Evolutionary conservation across 139 green algal genomes (phyloP).

Genomic region (Microglena sp.): DNA sequence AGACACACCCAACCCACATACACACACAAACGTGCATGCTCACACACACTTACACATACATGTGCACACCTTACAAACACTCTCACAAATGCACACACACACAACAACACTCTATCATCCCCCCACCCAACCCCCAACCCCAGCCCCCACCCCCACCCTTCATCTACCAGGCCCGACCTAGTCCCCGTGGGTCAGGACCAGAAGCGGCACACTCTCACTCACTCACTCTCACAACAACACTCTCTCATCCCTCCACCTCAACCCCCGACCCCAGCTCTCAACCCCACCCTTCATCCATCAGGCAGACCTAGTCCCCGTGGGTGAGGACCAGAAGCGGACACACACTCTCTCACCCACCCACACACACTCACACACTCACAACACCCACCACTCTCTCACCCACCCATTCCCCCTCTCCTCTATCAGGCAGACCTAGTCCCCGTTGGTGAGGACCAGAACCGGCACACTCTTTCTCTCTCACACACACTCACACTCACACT

Average conservation of each 20-base stretch:
- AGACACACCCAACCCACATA: background rate
- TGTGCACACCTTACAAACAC: background rate
- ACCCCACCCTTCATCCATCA: no score
- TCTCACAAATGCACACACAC: background rate
- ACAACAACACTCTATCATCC: background rate
- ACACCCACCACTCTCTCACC: no score
- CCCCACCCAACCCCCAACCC: background rate
- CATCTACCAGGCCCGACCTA: no score
- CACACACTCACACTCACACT: no score
- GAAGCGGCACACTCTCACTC: slow-evolving; percentile 94
- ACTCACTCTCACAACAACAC: background rate
- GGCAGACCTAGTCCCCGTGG: background rate
- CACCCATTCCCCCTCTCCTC: no score
- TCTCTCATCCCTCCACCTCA: background rate
- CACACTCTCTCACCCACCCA: no score
- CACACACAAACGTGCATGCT: background rate
- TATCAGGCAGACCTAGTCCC: background rate
- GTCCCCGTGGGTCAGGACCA: slow-evolving; percentile 97
- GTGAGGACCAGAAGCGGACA: background rate
- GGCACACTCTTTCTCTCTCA: no score
- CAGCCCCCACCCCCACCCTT: no score
- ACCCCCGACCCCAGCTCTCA: no score
- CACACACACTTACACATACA: background rate
- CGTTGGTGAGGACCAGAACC: background rate
- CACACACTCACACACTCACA: no score